Base-by-base conservation (phyloP, 495 filamentous ascomycete genomes). In the Xylaria intraflava region DNA sequence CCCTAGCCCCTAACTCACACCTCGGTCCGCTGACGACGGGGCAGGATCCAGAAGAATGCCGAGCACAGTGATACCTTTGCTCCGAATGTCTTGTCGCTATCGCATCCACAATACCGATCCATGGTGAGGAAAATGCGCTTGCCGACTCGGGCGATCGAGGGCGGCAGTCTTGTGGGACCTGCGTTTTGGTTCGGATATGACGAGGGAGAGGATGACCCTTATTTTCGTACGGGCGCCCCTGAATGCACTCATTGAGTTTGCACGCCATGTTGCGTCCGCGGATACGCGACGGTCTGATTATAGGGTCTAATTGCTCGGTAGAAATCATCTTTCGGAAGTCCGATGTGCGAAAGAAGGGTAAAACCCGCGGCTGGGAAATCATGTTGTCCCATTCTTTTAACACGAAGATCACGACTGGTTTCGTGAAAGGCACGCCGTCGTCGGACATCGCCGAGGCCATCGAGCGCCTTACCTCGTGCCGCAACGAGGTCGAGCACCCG, bases 341-440 rank as follows among this genome's bases (percentile, higher is more conserved):
- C 30, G 78, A 81, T 54, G 78, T 81, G 17, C 70, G 77, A 16
- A 81, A 81, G 51, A 80, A 78, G 61, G 78, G 77, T n/a, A 65
- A 65, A 36, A 81, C 78, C 17, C 70, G 78, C 20, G 78, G 78
- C 16, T 81, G 78, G 78, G 78, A 81, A 58, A 62, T 81, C 10
- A 79, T 76, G 70, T 69, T 81, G n/a, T 78, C 76, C 5, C 76
- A 81, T 52, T 74, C 73, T 17, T 74, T 79, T 53, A 69, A 65
- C 8, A 72, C 69, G 0, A 67, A 68, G 30, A 71, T 80, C 54
- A 81, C 78, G 1, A 73, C 72, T 1, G 78, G 77, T 4, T 81
- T 70, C 56, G 71, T 71, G 38, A 81, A 81, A 65, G 78, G 78
- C 6, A 81, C 78, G 2, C 50, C 65, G 8, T 73, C 71, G 16